These are phyloP conservation scores for Coemansia sp. DNA, from an alignment of 192 early-diverging fungal genomes.

Conservation along the genomic window DNA sequence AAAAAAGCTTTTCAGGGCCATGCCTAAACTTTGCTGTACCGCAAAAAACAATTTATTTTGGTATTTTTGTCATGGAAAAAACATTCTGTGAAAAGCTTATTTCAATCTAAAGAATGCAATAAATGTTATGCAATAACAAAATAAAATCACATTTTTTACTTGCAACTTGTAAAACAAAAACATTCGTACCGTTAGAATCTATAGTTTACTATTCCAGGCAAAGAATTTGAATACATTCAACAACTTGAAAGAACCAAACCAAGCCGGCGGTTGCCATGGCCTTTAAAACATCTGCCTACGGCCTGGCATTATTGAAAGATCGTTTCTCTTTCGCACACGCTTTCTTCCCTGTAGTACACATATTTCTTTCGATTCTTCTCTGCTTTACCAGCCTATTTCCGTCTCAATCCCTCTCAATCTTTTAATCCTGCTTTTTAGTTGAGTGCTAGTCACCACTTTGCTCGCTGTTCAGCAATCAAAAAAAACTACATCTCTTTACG, in stretches of 20 bases:
- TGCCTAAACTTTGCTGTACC: too few species aligned
- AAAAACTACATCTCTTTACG: neutral
- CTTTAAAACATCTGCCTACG: neutral
- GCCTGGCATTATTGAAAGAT: neutral
- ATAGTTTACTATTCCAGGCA: too few species aligned
- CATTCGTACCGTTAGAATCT: neutral
- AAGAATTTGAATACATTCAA: too few species aligned
- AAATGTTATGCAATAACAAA: neutral
- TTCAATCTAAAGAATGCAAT: too few species aligned
- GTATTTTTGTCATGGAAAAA: too few species aligned
- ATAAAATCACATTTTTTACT: neutral
- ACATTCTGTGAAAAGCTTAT: too few species aligned
- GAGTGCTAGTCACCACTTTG: neutral
- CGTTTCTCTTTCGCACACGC: neutral
- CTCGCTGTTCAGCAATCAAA: neutral
- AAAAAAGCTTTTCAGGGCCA: too few species aligned
- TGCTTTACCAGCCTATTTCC: neutral
- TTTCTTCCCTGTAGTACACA: neutral
- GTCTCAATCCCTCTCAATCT: neutral
- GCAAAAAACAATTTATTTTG: too few species aligned
- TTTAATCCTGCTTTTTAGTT: neutral
- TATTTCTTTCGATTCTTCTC: neutral
- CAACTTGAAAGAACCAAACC: too few species aligned
- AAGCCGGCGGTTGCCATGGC: neutral
- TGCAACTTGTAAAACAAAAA: neutral